Percentiles rank a stretch among this genome's conserved stretches.
These are phyloP conservation scores for Collybiopsis confluens DNA, from an alignment of 768 basidiomycete species.

Conservation along the genomic window DNA sequence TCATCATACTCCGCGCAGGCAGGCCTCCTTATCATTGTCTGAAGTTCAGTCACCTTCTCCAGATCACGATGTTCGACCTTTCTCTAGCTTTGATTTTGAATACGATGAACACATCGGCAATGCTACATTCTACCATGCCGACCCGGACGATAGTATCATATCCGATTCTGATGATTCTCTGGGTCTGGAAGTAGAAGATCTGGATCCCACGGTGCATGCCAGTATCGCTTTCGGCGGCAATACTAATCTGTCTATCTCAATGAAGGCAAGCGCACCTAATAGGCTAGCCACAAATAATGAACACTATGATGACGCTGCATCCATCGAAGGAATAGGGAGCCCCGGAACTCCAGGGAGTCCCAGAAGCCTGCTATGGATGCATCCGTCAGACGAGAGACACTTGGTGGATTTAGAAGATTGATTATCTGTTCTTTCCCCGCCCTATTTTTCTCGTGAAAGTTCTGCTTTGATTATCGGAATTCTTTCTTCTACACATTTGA, in stretches of 20 bases:
- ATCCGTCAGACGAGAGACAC: slow-evolving; percentile 1
- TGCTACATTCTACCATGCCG: background rate
- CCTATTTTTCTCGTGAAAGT: no score
- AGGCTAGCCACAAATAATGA: background rate
- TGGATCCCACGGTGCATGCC: background rate
- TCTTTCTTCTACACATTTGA: no score
- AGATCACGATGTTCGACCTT: background rate
- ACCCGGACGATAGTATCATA: slow-evolving; percentile 1
- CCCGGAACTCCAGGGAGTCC: slow-evolving; percentile 4
- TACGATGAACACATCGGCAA: background rate
- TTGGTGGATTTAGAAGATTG: background rate
- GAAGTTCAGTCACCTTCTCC: background rate
- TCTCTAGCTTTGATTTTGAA: background rate
- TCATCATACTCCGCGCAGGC: background rate
- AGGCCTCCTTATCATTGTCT: no score
- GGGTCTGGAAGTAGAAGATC: background rate
- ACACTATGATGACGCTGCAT: background rate
- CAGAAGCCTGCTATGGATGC: background rate
- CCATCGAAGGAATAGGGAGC: background rate
- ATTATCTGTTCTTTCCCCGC: no score
- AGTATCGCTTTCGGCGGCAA: background rate
- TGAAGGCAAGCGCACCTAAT: no score
- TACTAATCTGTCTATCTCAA: no score
- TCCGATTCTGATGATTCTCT: background rate
- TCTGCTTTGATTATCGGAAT: no score